Evolutionary conservation across 2,329 filamentous ascomycete genomes (phyloP).

Genomic region (Pleomassaria siparia): DNA sequence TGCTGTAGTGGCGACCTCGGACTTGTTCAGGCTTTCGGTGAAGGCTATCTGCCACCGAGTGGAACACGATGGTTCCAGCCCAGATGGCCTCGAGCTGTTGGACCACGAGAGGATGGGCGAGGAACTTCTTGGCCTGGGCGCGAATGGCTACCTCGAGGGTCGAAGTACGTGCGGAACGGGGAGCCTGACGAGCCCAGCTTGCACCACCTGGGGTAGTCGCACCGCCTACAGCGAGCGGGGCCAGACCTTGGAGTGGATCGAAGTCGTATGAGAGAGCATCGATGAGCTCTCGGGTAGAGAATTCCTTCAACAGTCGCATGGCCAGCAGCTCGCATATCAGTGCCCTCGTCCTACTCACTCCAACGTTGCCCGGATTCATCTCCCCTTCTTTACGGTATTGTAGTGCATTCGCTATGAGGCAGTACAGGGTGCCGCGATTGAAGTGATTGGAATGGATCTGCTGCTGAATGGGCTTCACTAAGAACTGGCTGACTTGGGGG

Average conservation of each 20-base stretch:
- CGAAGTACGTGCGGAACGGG: slow-evolving; percentile 73
- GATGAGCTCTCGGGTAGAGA: slow-evolving; percentile 83
- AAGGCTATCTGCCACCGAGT: slow-evolving; percentile 81
- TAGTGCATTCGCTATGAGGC: slow-evolving; percentile 88
- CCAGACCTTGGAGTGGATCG: slow-evolving; percentile 82
- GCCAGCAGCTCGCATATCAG: slow-evolving; percentile 89
- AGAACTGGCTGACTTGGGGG: slow-evolving; percentile 93
- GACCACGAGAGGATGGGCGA: slow-evolving; percentile 87
- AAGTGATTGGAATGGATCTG: slow-evolving; percentile 83
- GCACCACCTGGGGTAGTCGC: slow-evolving; percentile 24
- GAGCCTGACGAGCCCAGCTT: slow-evolving; percentile 27
- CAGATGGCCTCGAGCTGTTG: slow-evolving; percentile 97
- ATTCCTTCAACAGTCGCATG: slow-evolving; percentile 87
- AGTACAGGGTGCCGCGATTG: slow-evolving; percentile 82
- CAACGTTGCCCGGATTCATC: slow-evolving; percentile 78
- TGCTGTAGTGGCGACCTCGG: slow-evolving; percentile 20
- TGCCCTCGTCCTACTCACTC: slow-evolving; percentile 79
- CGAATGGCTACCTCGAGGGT: slow-evolving; percentile 91
- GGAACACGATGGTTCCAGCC: slow-evolving; percentile 93
- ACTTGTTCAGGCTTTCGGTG: slow-evolving; percentile 62
- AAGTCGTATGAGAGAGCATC: slow-evolving; percentile 95
- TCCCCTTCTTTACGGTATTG: slow-evolving; percentile 90
- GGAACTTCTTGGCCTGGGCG: slow-evolving; percentile 87
- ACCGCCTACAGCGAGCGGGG: slow-evolving; percentile 43
- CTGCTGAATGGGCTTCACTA: slow-evolving; percentile 93